Evolutionary conservation across 2,329 filamentous ascomycete genomes (phyloP).

Genomic region (Apiospora malaysiana): DNA sequence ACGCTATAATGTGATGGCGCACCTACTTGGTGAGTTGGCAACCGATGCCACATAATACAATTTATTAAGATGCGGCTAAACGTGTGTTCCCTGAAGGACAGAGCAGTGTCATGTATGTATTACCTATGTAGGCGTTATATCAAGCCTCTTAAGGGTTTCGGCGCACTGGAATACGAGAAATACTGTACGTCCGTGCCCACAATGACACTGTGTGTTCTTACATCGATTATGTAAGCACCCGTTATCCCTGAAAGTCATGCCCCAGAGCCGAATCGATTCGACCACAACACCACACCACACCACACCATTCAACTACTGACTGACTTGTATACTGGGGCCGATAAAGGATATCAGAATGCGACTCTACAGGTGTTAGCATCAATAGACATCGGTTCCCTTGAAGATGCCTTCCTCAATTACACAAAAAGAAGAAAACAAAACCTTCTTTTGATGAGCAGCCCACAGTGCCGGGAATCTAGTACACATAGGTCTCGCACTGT

Average conservation of each 20-base stretch:
- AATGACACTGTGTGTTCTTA: background rate
- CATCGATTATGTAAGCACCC: conserved; percentile 1
- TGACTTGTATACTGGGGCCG: background rate
- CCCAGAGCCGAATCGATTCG: background rate
- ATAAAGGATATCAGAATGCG: background rate
- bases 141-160: conserved; percentile 12
- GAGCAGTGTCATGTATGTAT: background rate
- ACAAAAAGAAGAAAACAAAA: background rate
- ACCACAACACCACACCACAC: background rate
- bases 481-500: background rate
- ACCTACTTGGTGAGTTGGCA: conserved; percentile 16
- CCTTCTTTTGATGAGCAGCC: background rate
- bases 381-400: background rate
- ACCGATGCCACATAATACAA: background rate
- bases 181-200: background rate
- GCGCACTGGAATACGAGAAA: conserved; percentile 4
- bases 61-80: background rate
- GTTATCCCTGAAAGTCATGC: conserved; percentile 7
- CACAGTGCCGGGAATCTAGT: background rate
- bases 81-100: background rate
- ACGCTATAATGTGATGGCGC: background rate
- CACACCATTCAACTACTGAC: background rate
- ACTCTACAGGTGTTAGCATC: background rate
- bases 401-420: background rate
- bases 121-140: background rate